Percentiles rank a stretch among this genome's conserved stretches.
These are phyloP conservation scores for Venturiaceae sp. DNA, from an alignment of 2,329 filamentous ascomycete species.

Conservation along the genomic window DNA sequence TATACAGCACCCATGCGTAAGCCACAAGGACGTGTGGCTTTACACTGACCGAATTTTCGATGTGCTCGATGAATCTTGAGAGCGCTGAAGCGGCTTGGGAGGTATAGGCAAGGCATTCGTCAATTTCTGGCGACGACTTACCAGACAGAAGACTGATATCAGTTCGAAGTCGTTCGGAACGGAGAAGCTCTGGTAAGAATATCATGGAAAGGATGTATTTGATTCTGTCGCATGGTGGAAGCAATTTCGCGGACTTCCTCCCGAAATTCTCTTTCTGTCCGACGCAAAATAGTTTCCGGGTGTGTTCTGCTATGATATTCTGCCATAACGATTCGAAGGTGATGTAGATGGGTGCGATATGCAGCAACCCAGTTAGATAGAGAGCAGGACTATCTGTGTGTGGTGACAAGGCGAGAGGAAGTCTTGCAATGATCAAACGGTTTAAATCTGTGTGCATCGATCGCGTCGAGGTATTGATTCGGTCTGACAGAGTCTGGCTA, in stretches of 20 bases:
- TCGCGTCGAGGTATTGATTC: background rate
- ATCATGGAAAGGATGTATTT: conserved; percentile 20
- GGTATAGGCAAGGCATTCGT: background rate
- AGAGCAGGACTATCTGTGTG: conserved; percentile 44
- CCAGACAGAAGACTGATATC: conserved; percentile 48
- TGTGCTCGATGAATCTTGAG: conserved; percentile 29
- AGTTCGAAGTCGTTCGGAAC: conserved; percentile 22
- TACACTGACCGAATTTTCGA: conserved; percentile 35
- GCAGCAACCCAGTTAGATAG: conserved; percentile 58
- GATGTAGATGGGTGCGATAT: conserved; percentile 61
- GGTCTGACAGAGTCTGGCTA: background rate
- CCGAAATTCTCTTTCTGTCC: too few relatives aligned
- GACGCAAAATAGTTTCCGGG: conserved; percentile 15
- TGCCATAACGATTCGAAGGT: conserved; percentile 60
- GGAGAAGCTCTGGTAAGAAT: conserved; percentile 19
- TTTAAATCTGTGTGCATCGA: conserved; percentile 41
- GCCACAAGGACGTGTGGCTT: conserved; percentile 60
- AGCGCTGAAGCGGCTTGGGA: background rate
- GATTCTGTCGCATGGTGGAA: background rate
- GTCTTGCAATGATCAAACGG: conserved; percentile 55
- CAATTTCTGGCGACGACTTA: conserved; percentile 12
- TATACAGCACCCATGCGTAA: conserved; percentile 71
- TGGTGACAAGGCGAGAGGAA: conserved; percentile 62
- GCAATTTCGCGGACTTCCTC: background rate
- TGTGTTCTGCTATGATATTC: conserved; percentile 28